These are phyloP conservation scores for Leccinum subspadiceum DNA, from an alignment of 1,284 basidiomycete species.

Conservation along the genomic window DNA sequence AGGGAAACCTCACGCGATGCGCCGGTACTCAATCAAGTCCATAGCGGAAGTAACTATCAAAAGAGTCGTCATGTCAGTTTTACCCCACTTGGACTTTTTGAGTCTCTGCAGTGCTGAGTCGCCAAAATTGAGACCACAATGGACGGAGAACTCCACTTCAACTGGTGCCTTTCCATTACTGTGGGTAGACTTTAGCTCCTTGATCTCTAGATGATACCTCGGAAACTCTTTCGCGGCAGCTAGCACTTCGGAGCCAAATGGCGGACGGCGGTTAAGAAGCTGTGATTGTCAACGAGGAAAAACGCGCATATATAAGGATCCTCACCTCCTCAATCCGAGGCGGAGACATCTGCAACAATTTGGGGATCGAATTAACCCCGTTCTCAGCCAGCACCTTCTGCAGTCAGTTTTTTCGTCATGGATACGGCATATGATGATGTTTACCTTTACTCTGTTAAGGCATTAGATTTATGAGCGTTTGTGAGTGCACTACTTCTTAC, in stretches of 20 bases:
- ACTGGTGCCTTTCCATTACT: conserved; percentile 53
- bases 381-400: conserved; percentile 69
- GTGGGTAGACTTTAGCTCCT: conserved; percentile 41
- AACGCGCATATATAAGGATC: not conserved
- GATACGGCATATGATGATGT: not conserved
- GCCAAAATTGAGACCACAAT: conserved; percentile 49
- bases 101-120: conserved; percentile 25
- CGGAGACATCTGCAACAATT: conserved; percentile 55
- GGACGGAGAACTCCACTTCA: conserved; percentile 55
- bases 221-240: conserved; percentile 62
- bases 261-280: conserved; percentile 72
- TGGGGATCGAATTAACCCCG: conserved; percentile 61
- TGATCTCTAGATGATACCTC: conserved; percentile 53
- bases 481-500: conserved; percentile 41
- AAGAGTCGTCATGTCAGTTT: conserved; percentile 63
- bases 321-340: conserved; percentile 61
- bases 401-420: conserved; percentile 3
- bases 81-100: conserved; percentile 48
- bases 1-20: conserved; percentile 52
- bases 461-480: conserved; percentile 2
- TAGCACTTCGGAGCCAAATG: conserved; percentile 70
- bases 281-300: conserved; percentile 29
- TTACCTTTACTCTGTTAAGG: conserved; percentile 52
- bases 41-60: conserved; percentile 71
- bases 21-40: conserved; percentile 71